These are phyloP conservation scores for Lasiosphaeria hispida DNA, from an alignment of 495 filamentous ascomycete species.

Conservation along the genomic window DNA sequence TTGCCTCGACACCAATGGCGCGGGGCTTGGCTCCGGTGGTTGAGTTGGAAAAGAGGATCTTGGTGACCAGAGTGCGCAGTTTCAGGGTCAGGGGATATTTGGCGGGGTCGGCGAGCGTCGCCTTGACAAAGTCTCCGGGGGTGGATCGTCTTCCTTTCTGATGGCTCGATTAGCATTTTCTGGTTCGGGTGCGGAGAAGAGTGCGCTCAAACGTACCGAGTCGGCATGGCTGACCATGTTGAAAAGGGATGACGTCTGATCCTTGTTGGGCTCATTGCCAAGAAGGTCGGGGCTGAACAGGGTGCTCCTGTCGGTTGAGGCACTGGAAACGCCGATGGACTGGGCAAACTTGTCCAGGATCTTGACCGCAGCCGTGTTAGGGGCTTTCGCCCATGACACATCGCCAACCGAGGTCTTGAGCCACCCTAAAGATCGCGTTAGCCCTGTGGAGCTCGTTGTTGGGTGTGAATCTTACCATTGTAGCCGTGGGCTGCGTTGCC, in stretches of 20 bases:
- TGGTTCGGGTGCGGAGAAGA: constrained; percentile 15
- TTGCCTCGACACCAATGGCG: constrained; percentile 40
- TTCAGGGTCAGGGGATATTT: constrained; percentile 36
- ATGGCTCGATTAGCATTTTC: constrained; percentile 24
- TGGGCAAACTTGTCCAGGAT: constrained; percentile 24
- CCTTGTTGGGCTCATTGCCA: constrained; percentile 30
- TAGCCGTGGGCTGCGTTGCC: constrained; percentile 40
- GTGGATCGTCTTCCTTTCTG: constrained; percentile 33
- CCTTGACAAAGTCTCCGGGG: constrained; percentile 35
- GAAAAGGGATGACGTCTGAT: constrained; percentile 37
- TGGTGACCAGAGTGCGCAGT: constrained; percentile 38
- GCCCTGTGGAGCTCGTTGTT: too few species aligned
- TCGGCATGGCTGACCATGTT: constrained; percentile 37
- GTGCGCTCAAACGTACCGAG: constrained; percentile 26
- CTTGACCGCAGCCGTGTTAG: constrained; percentile 20
- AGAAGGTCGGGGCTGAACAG: constrained; percentile 37
- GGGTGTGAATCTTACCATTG: constrained; percentile 6
- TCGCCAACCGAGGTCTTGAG: constrained; percentile 12
- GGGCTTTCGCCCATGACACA: constrained; percentile 11
- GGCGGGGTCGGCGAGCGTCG: constrained; percentile 19
- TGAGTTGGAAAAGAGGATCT: constrained; percentile 33
- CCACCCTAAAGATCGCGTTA: constrained; percentile 22
- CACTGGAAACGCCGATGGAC: constrained; percentile 26
- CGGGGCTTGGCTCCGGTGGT: constrained; percentile 18
- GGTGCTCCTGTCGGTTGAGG: constrained; percentile 13